phyloP scores from a whole-genome alignment of 345 rosid species.

The Rhizophora apiculata region DNA sequence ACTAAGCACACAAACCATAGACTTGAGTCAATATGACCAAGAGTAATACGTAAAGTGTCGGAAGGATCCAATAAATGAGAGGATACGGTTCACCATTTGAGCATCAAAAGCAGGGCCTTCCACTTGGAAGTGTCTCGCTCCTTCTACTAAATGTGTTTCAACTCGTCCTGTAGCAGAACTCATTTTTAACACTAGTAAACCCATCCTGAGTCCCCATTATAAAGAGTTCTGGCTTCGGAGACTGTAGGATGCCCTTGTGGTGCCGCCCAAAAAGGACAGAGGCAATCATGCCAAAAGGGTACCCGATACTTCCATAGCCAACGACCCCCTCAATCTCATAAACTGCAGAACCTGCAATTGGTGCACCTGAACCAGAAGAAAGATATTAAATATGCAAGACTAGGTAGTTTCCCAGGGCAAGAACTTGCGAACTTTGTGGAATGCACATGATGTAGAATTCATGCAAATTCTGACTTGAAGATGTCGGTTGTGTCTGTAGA shows the following conservation, averaged over 20 bases:
- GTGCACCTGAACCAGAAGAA: slow-evolving; percentile 34
- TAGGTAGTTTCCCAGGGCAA: not conserved
- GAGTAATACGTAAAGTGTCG: not conserved
- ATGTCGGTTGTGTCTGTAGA: no score
- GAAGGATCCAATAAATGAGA: slow-evolving; percentile 29
- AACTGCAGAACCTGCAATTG: slow-evolving; percentile 93
- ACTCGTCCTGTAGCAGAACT: slow-evolving; percentile 56
- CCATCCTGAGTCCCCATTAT: slow-evolving; percentile 93
- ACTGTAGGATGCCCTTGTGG: slow-evolving; percentile 71
- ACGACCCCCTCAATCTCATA: slow-evolving; percentile 68
- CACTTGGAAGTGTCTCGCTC: slow-evolving; percentile 91
- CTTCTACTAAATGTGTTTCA: slow-evolving; percentile 72
- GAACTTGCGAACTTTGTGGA: not conserved
- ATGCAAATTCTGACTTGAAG: no score
- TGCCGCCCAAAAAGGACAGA: slow-evolving; percentile 82
- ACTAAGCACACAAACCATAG: not conserved
- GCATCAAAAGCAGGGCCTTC: slow-evolving; percentile 86
- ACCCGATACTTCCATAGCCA: slow-evolving; percentile 84
- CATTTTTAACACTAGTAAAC: slow-evolving; percentile 84
- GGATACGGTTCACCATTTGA: slow-evolving; percentile 65
- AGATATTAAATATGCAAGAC: not conserved
- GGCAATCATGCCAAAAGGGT: slow-evolving; percentile 82
- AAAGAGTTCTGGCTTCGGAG: slow-evolving; percentile 80
- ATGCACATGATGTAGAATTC: not conserved
- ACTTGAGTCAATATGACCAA: not conserved